Evolutionary conservation across 2,329 filamentous ascomycete species (phyloP), one percentile per base, ranked within the genome.

Genomic region (Parafenestella ontariensis): DNA sequence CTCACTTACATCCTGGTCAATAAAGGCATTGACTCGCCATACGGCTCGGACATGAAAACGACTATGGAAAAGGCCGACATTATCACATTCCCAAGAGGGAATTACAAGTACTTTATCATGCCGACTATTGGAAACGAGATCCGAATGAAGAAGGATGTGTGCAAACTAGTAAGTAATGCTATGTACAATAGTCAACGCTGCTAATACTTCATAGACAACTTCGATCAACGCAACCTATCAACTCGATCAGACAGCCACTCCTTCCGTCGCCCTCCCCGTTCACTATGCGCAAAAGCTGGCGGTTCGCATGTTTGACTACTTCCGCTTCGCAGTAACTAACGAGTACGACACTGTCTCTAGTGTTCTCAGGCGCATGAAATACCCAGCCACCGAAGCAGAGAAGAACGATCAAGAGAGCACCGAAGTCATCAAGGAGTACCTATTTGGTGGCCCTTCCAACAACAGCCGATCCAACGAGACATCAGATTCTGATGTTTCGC

Each of bases 261-360:
- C 41, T 5, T 40, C 48, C 29, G 44, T 48, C 21, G 43, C 37
- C 11, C 43, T 52, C 26, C 53, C 53, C 3, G 39, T 56, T 7
- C 34, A 44, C 21, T 56, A 48, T 15, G 48, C 48, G 2, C 48
- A 33, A 6, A 56, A 52, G 33, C 33, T 52, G 5, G 43, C 48
- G 1, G 44, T 37, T 37, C 48, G 53, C 24, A 48, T 45, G 37
- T 52, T 37, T 4, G 31, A 48, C n/a, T 49, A 52, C 31, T 56
- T 48, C 17, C 43, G 21, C 23, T 45, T 41, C 11, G 34, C 46
- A 17, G 21, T 20, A 1, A 40, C 45, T 17, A 47, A 49, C 17
- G 21, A 42, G 40, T 45, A 51, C 28, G 49, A 42, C n/a, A 43
- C 18, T 13, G 13, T 55, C 2, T 43, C 40, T 2, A 31, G 39